These are phyloP conservation scores for Fusarium solani-melongenae DNA, from an alignment of 2,329 filamentous ascomycete species.

Conservation along the genomic window DNA sequence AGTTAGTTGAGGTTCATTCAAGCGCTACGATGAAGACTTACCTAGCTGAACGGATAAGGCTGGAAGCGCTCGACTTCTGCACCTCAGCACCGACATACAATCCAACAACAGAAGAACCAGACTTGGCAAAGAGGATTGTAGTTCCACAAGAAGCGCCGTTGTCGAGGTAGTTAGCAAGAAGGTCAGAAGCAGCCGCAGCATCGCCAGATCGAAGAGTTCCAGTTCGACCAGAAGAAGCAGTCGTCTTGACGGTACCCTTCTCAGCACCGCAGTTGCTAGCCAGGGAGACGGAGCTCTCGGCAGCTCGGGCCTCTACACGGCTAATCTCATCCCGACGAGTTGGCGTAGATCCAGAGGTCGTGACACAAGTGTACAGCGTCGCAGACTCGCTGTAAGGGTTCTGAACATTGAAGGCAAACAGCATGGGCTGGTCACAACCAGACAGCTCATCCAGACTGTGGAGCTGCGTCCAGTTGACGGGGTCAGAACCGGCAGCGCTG, in stretches of 20 bases:
- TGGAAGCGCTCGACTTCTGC: constrained; percentile 35
- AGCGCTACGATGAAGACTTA: too few relatives aligned
- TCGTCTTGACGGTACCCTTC: constrained; percentile 25
- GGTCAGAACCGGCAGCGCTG: constrained; percentile 30
- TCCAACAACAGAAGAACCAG: constrained; percentile 35
- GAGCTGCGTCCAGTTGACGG: constrained; percentile 40
- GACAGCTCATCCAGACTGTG: constrained; percentile 36
- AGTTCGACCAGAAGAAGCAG: constrained; percentile 8
- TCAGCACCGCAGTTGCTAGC: constrained; percentile 37
- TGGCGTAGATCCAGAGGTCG: constrained; percentile 3
- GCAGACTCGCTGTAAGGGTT: constrained; percentile 39
- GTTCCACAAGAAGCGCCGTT: constrained; percentile 32
- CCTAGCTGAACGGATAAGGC: constrained; percentile 25
- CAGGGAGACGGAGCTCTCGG: constrained; percentile 20
- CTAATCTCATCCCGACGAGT: constrained; percentile 19
- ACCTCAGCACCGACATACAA: constrained; percentile 39
- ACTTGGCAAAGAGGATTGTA: constrained; percentile 41
- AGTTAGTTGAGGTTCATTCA: background rate
- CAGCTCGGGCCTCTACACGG: constrained; percentile 22
- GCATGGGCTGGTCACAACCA: constrained; percentile 27
- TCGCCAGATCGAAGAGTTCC: constrained; percentile 22
- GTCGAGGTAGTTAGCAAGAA: constrained; percentile 34
- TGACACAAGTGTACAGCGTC: constrained; percentile 38
- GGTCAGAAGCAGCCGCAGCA: constrained; percentile 18
- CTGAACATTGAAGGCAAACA: constrained; percentile 38